A percentile compares a stretch with the other conserved stretches of the same genome.
Evolutionary conservation across 805 yeast genomes (phyloP).

Genomic region (Grigorovia transvaalensis): DNA sequence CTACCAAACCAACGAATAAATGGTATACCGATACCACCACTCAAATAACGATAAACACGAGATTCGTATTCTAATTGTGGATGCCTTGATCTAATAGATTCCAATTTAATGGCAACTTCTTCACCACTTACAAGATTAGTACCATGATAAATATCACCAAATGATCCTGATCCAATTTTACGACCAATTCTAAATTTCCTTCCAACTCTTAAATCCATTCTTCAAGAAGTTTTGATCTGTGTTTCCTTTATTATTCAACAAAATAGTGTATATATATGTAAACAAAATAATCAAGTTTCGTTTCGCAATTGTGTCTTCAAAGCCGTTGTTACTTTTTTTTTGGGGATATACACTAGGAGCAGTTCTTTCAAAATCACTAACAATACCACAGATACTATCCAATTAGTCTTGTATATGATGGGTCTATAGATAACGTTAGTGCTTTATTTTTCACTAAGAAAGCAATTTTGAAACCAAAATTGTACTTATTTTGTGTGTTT

Average conservation of each 20-base stretch:
- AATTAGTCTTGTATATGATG: too few relatives aligned
- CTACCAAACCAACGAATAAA: conserved; percentile 96
- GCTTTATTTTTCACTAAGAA: too few relatives aligned
- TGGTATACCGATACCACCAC: conserved; percentile 97
- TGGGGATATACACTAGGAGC: too few relatives aligned
- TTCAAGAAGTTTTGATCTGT: too few relatives aligned
- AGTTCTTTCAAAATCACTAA: too few relatives aligned
- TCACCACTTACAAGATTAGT: conserved; percentile 94
- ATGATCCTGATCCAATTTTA: conserved; percentile 94
- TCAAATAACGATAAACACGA: conserved; percentile 83
- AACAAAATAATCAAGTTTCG: neutral
- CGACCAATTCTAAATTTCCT: conserved; percentile 92
- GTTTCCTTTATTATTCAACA: neutral
- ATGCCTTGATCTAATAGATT: conserved; percentile 83
- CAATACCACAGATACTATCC: too few relatives aligned
- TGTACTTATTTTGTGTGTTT: too few relatives aligned
- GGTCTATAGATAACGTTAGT: too few relatives aligned
- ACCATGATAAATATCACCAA: conserved; percentile 91
- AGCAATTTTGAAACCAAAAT: too few relatives aligned
- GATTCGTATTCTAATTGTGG: conserved; percentile 98
- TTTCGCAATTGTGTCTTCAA: too few relatives aligned
- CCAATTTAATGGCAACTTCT: conserved; percentile 95
- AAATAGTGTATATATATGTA: too few relatives aligned
- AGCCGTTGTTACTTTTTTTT: too few relatives aligned
- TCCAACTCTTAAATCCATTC: conserved; percentile 78